phyloP scores from a whole-genome alignment of 2,329 filamentous ascomycete species.

The Anisogramma anomala region DNA sequence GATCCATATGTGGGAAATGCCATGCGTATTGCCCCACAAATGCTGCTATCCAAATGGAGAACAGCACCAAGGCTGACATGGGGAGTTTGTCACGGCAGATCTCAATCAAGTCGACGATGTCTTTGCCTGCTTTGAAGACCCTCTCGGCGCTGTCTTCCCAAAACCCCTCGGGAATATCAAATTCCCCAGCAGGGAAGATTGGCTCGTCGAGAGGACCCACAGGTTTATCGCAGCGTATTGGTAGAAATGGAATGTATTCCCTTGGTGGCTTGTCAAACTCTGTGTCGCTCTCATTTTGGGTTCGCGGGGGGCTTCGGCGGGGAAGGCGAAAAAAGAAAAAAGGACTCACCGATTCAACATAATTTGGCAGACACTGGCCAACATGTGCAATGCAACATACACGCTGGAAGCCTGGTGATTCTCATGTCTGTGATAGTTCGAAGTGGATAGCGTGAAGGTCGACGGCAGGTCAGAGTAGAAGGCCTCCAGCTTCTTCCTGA shows the following conservation, averaged over 20 bases:
- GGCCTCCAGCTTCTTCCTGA: slow-evolving; percentile 38
- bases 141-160: slow-evolving; percentile 52
- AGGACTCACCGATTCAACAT: slow-evolving; percentile 43
- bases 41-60: slow-evolving; percentile 55
- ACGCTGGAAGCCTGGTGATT: slow-evolving; percentile 50
- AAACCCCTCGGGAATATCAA: slow-evolving; percentile 37
- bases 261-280: not conserved
- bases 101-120: slow-evolving; percentile 53
- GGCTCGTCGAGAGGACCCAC: slow-evolving; percentile 48
- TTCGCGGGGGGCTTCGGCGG: no score
- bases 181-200: slow-evolving; percentile 34
- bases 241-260: slow-evolving; percentile 57
- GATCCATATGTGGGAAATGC: slow-evolving; percentile 60
- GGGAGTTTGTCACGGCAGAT: slow-evolving; percentile 51
- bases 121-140: slow-evolving; percentile 50
- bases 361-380: slow-evolving; percentile 53
- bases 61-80: slow-evolving; percentile 56
- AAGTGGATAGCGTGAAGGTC: slow-evolving; percentile 44
- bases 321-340: not conserved
- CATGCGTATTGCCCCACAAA: slow-evolving; percentile 55
- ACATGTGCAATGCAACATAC: slow-evolving; percentile 56
- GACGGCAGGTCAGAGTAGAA: slow-evolving; percentile 44
- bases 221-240: slow-evolving; percentile 39
- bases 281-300: no score
- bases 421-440: slow-evolving; percentile 56